These are phyloP conservation scores for Colletotrichum camelliae DNA, from an alignment of 2,329 filamentous ascomycete species.

Conservation along the genomic window DNA sequence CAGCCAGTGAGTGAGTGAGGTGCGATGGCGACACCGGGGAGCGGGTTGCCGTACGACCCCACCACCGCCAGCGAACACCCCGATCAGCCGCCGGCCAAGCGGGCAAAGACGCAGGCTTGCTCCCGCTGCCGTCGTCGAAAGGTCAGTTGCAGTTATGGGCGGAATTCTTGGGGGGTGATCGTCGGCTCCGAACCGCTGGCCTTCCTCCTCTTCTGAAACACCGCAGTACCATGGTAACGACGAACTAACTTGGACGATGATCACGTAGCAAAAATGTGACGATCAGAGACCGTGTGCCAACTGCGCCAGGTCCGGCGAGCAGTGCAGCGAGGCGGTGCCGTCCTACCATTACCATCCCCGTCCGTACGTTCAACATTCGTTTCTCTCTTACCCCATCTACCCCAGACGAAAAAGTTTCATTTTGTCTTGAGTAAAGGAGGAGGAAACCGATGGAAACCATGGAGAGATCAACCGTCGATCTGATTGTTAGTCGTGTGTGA, in stretches of 20 bases:
- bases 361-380: not conserved
- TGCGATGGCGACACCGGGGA: not conserved
- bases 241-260: not conserved
- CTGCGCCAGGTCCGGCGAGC: conserved; percentile 27
- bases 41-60: not conserved
- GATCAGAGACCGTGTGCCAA: conserved; percentile 28
- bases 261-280: conserved; percentile 25
- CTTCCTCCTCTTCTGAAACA: not conserved
- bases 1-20: not conserved
- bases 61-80: not conserved
- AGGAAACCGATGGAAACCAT: not conserved
- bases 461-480: not conserved
- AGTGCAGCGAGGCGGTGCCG: conserved; percentile 13
- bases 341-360: not conserved
- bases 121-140: conserved; percentile 28
- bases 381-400: not conserved
- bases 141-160: not conserved
- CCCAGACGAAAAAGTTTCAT: not conserved
- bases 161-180: not conserved
- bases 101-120: not conserved
- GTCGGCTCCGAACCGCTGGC: not conserved
- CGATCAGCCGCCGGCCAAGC: not conserved
- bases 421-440: not conserved
- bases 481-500: not conserved
- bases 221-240: not conserved